These are phyloP conservation scores for Microdochium trichocladiopsis DNA, from an alignment of 2,329 filamentous ascomycete species.

Conservation along the genomic window DNA sequence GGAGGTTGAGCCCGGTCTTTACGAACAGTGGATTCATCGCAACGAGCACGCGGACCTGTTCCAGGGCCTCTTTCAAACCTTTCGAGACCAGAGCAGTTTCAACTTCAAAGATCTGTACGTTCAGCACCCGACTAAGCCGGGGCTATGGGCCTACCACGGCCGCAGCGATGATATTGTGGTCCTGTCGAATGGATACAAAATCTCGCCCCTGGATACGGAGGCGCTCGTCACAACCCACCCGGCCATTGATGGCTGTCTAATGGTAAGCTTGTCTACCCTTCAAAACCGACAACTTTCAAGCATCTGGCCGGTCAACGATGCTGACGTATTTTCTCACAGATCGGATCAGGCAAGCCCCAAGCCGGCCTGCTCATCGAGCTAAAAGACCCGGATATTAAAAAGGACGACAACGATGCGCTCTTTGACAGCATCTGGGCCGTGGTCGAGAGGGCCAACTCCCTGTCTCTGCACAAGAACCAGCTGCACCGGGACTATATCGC, in stretches of 20 bases:
- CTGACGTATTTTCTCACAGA: too few species aligned
- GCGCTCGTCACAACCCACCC: constrained; percentile 16
- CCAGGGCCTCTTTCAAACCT: constrained; percentile 25
- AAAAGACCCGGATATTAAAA: constrained; percentile 3
- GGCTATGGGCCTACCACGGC: constrained; percentile 20
- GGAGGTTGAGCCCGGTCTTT: constrained; percentile 18
- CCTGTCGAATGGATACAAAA: constrained; percentile 22
- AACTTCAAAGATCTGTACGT: constrained; percentile 18
- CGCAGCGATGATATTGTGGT: constrained; percentile 21
- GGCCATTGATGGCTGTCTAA: constrained; percentile 12
- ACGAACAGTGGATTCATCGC: constrained; percentile 23
- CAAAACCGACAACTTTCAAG: background rate
- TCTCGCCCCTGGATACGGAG: constrained; percentile 20
- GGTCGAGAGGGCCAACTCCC: constrained; percentile 33
- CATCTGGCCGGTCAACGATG: background rate
- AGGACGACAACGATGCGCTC: constrained; percentile 10
- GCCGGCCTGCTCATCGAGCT: constrained; percentile 18
- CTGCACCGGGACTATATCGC: constrained; percentile 33
- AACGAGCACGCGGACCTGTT: constrained; percentile 19
- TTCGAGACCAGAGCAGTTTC: constrained; percentile 18
- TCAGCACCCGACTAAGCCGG: constrained; percentile 15
- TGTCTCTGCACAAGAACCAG: constrained; percentile 29
- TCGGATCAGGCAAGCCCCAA: constrained; percentile 17
- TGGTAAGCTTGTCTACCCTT: constrained; percentile 3
- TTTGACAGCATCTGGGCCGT: constrained; percentile 36